Conservation (phyloP, 108 stramenopile genomes). For the Pseudonitzschia pungens region DNA sequence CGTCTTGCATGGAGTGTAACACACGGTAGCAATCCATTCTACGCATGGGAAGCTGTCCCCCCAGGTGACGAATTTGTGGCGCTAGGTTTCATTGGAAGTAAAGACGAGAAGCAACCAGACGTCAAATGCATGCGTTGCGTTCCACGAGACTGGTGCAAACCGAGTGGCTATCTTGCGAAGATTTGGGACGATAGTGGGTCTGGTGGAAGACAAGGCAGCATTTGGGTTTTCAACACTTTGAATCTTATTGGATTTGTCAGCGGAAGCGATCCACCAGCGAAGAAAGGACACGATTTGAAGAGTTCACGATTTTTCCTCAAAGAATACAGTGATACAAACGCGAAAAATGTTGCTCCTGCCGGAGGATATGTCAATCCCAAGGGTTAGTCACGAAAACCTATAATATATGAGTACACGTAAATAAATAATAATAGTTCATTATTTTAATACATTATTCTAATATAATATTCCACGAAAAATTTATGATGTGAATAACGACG, state of each 20-base stretch:
- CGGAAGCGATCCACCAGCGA: constrained; percentile 84
- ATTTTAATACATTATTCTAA: too few relatives aligned
- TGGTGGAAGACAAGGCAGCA: constrained; percentile 85
- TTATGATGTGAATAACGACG: too few relatives aligned
- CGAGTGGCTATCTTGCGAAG: constrained; percentile 69
- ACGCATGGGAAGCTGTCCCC: constrained; percentile 96
- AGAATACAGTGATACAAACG: constrained; percentile 72
- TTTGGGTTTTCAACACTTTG: constrained; percentile 88
- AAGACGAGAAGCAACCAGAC: constrained; percentile 86
- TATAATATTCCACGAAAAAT: too few relatives aligned
- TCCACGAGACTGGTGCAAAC: constrained; percentile 84
- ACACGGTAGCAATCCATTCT: constrained; percentile 90
- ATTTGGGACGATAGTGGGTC: constrained; percentile 92
- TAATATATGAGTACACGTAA: neutral
- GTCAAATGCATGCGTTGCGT: constrained; percentile 91
- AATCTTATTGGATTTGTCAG: constrained; percentile 84
- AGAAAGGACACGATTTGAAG: constrained; percentile 77
- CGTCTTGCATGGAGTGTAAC: constrained; percentile 94
- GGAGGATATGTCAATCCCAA: constrained; percentile 42
- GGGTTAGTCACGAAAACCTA: neutral
- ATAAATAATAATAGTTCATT: too few relatives aligned
- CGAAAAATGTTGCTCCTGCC: constrained; percentile 39
- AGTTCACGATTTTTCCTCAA: constrained; percentile 83
- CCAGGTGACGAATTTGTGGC: constrained; percentile 95
- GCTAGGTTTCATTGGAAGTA: constrained; percentile 93